phyloP scores from a whole-genome alignment of 1,284 basidiomycete species.

The Leucoagaricus sp. region DNA sequence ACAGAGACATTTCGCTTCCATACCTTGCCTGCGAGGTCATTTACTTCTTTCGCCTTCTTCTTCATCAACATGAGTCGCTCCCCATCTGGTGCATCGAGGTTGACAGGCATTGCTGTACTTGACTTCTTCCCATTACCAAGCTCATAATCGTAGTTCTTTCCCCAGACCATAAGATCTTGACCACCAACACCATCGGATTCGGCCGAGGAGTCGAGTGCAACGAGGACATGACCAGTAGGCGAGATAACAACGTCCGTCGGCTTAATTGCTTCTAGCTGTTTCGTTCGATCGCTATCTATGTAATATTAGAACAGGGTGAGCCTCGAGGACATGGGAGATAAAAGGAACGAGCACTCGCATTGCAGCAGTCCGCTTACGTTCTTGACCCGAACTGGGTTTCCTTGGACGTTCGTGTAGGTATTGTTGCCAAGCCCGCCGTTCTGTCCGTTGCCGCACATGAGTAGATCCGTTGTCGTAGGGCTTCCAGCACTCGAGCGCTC shows the following conservation, averaged over 20 bases:
- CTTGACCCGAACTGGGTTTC: constrained; percentile 75
- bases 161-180: constrained; percentile 69
- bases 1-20: constrained; percentile 69
- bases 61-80: constrained; percentile 58
- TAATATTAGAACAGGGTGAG: constrained; percentile 14
- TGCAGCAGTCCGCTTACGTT: constrained; percentile 83
- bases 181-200: constrained; percentile 40
- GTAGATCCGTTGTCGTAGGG: constrained; percentile 61
- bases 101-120: constrained; percentile 70
- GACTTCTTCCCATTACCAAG: constrained; percentile 85
- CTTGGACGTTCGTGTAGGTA: constrained; percentile 75
- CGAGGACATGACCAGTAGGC: constrained; percentile 77
- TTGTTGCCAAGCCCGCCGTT: constrained; percentile 86
- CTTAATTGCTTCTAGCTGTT: constrained; percentile 65
- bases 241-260: constrained; percentile 75
- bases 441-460: constrained; percentile 84
- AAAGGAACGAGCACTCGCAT: constrained; percentile 53
- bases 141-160: constrained; percentile 74
- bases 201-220: constrained; percentile 70
- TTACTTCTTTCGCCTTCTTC: constrained; percentile 56
- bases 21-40: constrained; percentile 64
- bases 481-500: constrained; percentile 51
- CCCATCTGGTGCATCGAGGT: constrained; percentile 50
- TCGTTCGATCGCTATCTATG: constrained; percentile 67
- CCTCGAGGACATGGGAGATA: neutral